Conservation (phyloP, 495 filamentous ascomycete species). For the Friedmanniomyces endolithicus region DNA sequence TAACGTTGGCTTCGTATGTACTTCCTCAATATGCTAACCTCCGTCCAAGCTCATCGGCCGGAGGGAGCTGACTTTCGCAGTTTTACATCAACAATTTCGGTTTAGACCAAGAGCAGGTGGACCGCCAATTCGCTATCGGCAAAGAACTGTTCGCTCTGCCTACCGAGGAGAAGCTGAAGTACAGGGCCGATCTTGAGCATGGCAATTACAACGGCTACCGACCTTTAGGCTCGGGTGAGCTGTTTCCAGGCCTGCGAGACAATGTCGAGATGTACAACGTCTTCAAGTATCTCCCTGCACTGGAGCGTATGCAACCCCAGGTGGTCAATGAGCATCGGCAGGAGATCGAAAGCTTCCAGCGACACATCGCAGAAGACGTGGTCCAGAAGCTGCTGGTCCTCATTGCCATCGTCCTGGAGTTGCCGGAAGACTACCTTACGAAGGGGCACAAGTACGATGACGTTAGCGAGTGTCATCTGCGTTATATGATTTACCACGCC, state of each 20-base stretch:
- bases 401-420: slow-evolving; percentile 39
- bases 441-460: slow-evolving; percentile 41
- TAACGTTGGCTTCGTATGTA: slow-evolving; percentile 34
- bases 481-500: slow-evolving; percentile 44
- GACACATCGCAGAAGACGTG: slow-evolving; percentile 37
- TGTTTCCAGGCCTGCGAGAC: slow-evolving; percentile 33
- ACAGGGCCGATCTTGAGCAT: slow-evolving; percentile 12
- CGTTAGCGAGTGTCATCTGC: slow-evolving; percentile 36
- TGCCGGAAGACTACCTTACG: slow-evolving; percentile 41
- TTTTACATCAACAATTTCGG: slow-evolving; percentile 47
- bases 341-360: slow-evolving; percentile 38
- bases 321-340: slow-evolving; percentile 28
- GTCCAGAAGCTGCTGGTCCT: slow-evolving; percentile 36
- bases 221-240: slow-evolving; percentile 24
- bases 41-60: background rate
- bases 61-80: background rate
- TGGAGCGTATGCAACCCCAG: slow-evolving; percentile 34
- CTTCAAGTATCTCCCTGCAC: slow-evolving; percentile 39
- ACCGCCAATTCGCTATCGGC: slow-evolving; percentile 44
- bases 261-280: slow-evolving; percentile 47
- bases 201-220: slow-evolving; percentile 22
- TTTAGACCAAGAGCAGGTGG: slow-evolving; percentile 43
- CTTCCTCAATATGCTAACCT: too few relatives aligned
- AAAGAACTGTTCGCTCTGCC: slow-evolving; percentile 42
- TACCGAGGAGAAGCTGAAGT: slow-evolving; percentile 16